Evolutionary conservation across 2,329 filamentous ascomycete species (phyloP).

Genomic region (Hymenoscyphus albidus): DNA sequence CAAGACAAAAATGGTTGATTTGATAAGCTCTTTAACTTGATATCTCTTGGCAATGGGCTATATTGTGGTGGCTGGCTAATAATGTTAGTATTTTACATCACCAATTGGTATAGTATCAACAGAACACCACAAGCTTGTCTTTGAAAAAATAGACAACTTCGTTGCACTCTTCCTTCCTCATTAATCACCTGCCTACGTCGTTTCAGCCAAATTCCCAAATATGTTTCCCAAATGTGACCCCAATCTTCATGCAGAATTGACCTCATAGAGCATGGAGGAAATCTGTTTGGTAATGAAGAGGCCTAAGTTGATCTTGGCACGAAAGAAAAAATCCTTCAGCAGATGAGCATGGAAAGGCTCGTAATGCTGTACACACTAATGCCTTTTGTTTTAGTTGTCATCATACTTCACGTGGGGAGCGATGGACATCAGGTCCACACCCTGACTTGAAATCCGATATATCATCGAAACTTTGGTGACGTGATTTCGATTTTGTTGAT

Average conservation of each 20-base stretch:
- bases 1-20: no score
- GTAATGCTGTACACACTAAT: constrained; percentile 51
- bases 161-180: not conserved
- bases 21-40: no score
- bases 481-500: constrained; percentile 28
- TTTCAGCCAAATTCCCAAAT: constrained; percentile 11
- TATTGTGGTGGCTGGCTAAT: no score
- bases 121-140: no score
- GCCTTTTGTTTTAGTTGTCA: constrained; percentile 32
- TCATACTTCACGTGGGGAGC: constrained; percentile 8
- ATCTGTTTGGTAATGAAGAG: constrained; percentile 64
- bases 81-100: no score
- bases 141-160: constrained; percentile 2
- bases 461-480: constrained; percentile 13
- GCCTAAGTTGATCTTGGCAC: constrained; percentile 45
- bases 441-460: constrained; percentile 6
- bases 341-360: constrained; percentile 41
- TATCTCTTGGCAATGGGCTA: no score
- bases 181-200: not conserved
- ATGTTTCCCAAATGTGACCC: constrained; percentile 45
- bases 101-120: no score
- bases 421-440: not conserved
- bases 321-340: constrained; percentile 47
- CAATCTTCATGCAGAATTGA: constrained; percentile 60
- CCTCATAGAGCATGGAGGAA: constrained; percentile 46